phyloP scores from a whole-genome alignment of 2,329 filamentous ascomycete species.

The Paecilomyces fulvus region DNA sequence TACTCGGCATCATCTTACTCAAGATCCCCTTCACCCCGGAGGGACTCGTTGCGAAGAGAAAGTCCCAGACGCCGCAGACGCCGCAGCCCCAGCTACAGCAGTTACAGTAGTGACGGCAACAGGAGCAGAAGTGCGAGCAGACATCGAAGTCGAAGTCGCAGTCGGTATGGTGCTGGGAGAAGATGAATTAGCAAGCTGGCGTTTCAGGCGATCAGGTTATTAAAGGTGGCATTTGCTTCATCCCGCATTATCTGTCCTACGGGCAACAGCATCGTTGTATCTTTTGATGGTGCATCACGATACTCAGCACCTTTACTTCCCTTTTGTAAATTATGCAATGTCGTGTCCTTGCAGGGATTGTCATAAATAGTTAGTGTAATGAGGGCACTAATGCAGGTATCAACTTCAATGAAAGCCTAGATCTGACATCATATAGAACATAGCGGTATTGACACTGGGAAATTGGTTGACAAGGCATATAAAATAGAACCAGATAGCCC shows the following conservation, averaged over 20 bases:
- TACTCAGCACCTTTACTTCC: background rate
- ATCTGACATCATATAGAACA: background rate
- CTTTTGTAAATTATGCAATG: background rate
- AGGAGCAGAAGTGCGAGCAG: conserved; percentile 35
- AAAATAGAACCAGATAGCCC: background rate
- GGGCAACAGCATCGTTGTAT: background rate
- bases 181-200: conserved; percentile 8
- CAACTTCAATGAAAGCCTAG: background rate
- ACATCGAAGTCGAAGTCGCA: conserved; percentile 39
- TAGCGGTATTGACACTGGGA: background rate
- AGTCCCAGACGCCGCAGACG: conserved; percentile 37
- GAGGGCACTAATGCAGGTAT: background rate
- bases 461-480: background rate
- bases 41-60: conserved; percentile 23
- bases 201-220: background rate
- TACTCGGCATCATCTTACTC: conserved; percentile 32
- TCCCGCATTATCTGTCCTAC: background rate
- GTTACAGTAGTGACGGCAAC: conserved; percentile 50
- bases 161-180: conserved; percentile 18
- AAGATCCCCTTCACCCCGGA: conserved; percentile 32
- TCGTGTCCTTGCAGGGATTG: background rate
- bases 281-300: too few relatives aligned
- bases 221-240: background rate
- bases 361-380: background rate
- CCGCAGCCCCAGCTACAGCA: conserved; percentile 55